Base-by-base conservation (phyloP, 495 filamentous ascomycete species). In the Pseudoneurospora amorphoporcata region DNA sequence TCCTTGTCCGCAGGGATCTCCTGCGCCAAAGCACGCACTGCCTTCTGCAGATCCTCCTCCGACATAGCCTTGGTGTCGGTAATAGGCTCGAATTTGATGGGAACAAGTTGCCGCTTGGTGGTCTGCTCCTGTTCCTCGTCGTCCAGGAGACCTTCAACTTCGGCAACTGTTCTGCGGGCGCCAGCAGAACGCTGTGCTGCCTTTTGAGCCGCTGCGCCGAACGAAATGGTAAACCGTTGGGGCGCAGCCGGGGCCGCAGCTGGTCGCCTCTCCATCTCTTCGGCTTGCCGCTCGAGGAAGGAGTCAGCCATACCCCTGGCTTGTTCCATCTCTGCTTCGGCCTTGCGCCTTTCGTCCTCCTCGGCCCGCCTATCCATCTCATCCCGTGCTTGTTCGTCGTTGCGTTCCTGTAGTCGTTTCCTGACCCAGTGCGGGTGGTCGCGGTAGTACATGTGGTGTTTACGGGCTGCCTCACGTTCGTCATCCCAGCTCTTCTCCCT, bases 111-210 rank as follows among this genome's bases (percentile, higher is more conserved):
- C 0, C 95, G 89, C 81, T 92, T 92, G 9, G 89, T 85, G 7
- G 87, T 90, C 19, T 86, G 84, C 65, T 89, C 88, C 73, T 97
- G 92, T 75, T 97, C 94, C 78, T 97, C 94, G 79, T 97, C 94
- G 81, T 98, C 95, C 70, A 99, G 84, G 19, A 99, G 83, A 14
- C 92, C 93, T 83, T 98, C 96, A 39, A 98, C 92, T 81, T 97
- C 96, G 70, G 94, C 95, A 47, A 94, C 90, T 2, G 93, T 97
- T 68, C 94, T 90, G 53, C 92, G 86, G 38, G 87, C 84, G n/a
- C 89, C 87, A 8, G 86, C 86, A 1, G 86, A 82, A 38, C 90
- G 88, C 73, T 91, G 89, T 41, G 92, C 90, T 91, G 91, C 93
- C 79, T 93, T 91, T 72, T 91, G 89, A 0, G 94, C 94, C 1